A percentile compares a stretch with the other conserved stretches of the same genome.
Evolutionary conservation across 2,329 filamentous ascomycete genomes (phyloP).

Genomic region (Talaromyces sp.): DNA sequence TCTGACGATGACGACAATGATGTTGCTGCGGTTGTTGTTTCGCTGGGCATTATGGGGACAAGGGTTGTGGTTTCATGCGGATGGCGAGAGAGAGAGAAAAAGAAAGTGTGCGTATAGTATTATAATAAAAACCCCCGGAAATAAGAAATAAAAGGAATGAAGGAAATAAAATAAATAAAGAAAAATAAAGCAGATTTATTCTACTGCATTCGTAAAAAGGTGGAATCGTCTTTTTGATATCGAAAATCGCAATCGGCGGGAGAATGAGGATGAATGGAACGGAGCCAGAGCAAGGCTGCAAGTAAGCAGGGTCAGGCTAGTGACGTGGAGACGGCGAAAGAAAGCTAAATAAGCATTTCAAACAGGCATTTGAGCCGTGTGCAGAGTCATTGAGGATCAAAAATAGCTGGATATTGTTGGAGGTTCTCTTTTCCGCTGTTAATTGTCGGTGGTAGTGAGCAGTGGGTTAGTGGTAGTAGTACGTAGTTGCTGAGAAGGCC

Average conservation of each 20-base stretch:
- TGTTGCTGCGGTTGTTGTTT: not conserved
- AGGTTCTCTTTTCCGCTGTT: not conserved
- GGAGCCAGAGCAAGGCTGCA: not conserved
- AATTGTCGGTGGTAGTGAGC: not conserved
- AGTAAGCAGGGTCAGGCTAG: not conserved
- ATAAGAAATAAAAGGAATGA: not conserved
- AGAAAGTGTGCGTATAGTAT: not conserved
- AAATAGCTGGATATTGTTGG: not conserved
- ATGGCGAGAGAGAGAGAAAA: not conserved
- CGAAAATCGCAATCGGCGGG: not conserved
- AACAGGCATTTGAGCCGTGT: not conserved
- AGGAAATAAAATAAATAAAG: not conserved
- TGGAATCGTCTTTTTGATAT: not conserved
- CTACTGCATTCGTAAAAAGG: not conserved
- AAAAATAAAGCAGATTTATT: not conserved
- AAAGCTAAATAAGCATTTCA: not conserved
- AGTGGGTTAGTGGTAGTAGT: not conserved
- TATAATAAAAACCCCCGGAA: not conserved
- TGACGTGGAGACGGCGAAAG: not conserved
- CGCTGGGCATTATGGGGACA: slow-evolving; percentile 8
- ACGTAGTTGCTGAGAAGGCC: not conserved
- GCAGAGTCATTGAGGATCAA: not conserved
- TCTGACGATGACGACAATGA: not conserved
- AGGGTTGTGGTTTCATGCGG: not conserved
- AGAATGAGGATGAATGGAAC: not conserved